Base-by-base conservation (phyloP, 1,284 basidiomycete genomes). In the Austropuccinia psidii region DNA sequence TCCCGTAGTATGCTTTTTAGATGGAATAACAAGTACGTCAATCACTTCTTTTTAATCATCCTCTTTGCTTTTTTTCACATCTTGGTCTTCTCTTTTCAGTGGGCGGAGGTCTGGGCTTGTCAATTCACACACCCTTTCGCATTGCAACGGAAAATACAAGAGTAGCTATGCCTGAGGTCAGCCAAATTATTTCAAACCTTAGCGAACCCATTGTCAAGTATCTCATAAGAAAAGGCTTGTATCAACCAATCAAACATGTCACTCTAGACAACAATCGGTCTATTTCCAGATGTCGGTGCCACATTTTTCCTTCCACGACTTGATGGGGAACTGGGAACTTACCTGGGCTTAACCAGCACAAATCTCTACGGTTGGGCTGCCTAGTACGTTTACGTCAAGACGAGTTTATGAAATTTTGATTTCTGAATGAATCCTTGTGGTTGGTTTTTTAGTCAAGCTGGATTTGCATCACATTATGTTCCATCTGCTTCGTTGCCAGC, bases 91-190 rank as follows among this genome's bases (percentile, higher is more conserved):
- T 29, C 74, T 33, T 74, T 68, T 45, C 76, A 93, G 93, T 98
- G 90, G 96, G 96, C 49, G 96, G 96, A 73, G 96, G 96, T 62
- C 91, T 91, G 39, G 96, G 96, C 58, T 86, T 98, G 67, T 86
- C 88, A 37, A 87, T 90, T n/a, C 87, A 90, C 76, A 94, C 93
- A 4, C 86, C 88, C 0, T 93, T 98, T 82, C 86, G 96, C 75
- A 86, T 99, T 74, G 94, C 94, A 3, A 98, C 96, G 3, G 93
- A 97, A 81, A 90, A 90, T 54, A 97, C 95, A 0, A 76, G 86
- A 0, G 91, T 94, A 80, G 90, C 93, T n/a, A 98, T 98, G 95
- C 96, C 96, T 41, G 93, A 97, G 64, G 78, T 77, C 29, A 39
- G 73, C 57, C 19, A 35, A 19, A 9, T 47, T n/a, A n/a, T n/a